Evolutionary conservation across 177 flowering plant species (phyloP), one percentile per base, ranked within the genome.

Genomic region (Vitis hybrid): DNA sequence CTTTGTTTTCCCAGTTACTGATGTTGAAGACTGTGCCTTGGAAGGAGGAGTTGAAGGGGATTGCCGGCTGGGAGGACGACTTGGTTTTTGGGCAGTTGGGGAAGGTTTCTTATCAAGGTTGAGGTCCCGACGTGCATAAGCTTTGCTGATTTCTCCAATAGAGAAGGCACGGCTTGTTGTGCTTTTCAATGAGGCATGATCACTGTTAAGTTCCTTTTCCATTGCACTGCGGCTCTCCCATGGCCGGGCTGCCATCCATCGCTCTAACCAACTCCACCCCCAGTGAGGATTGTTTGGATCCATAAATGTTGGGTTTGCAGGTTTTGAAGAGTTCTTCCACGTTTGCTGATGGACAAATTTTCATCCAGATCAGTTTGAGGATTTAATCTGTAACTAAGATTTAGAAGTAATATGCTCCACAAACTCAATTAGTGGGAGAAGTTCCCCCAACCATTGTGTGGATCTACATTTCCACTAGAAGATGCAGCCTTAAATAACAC

Each of bases 251-350:
- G 97, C 91, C 98, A 94, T 91, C 97, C 97, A 94, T 16, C 97
- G 82, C 67, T 94, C 98, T 56, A 94, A 73, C 98, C 98, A 91
- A 71, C 96, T 94, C 98, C 98, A 94, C 18, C 98, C 98, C 98
- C 98, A 94, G 48, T 88, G 95, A 18, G 96, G 94, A 78, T 90
- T 91, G 76, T 80, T 85, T 27, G 91, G 96, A 77, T 91, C 98
- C 86, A 87, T 85, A 72, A 89, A 88, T 51, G 88, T 84, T 2
- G 85, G 82, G 78, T 86, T 85, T n/a, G 79, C 70, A 52, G 90
- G 73, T 77, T 86, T 86, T 14, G 87, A 79, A 46, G 89, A 69
- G 72, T 87, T 89, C 89, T 82, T 94, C 87, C 83, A 76, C 16
- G 67, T 75, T 83, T 89, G 89, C 95, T 91, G 90, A 67, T 62